Evolutionary conservation across 371 early-diverging fungal genomes (phyloP).

Genomic region (Mortierella sp.): DNA sequence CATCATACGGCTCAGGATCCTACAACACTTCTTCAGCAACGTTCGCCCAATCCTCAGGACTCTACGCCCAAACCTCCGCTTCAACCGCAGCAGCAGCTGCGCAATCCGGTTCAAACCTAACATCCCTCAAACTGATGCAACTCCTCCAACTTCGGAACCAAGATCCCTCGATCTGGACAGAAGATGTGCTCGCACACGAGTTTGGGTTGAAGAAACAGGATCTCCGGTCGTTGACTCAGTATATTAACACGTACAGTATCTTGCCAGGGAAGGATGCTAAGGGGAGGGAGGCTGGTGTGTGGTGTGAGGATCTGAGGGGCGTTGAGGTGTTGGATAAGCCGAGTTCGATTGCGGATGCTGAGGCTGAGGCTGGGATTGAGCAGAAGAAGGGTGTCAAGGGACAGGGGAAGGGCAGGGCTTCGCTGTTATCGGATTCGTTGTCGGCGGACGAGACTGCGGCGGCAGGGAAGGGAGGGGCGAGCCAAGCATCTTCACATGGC

Average conservation of each 20-base stretch:
- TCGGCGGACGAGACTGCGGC: background rate
- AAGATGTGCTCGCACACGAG: conserved; percentile 23
- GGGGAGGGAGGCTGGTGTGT: conserved; percentile 52
- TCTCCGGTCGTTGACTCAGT: conserved; percentile 31
- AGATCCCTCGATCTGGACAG: conserved; percentile 52
- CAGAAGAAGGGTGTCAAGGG: background rate
- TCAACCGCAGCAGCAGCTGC: conserved; percentile 6
- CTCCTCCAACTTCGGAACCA: conserved; percentile 44
- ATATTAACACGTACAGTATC: conserved; percentile 55
- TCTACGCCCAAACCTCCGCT: background rate
- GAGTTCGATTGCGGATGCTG: conserved; percentile 30
- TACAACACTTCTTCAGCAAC: background rate
- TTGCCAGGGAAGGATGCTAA: conserved; percentile 55
- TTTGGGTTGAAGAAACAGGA: conserved; percentile 37
- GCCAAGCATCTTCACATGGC: background rate
- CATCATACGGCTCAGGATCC: conserved; percentile 17
- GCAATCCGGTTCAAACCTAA: conserved; percentile 14
- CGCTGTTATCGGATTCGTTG: background rate
- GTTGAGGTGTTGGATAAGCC: conserved; percentile 43
- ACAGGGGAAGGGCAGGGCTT: background rate
- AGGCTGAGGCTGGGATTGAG: conserved; percentile 13
- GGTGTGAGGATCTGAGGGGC: conserved; percentile 55
- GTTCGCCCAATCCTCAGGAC: conserved; percentile 1
- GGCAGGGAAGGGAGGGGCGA: background rate
- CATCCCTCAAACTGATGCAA: conserved; percentile 49